These are phyloP conservation scores for Arctostaphylos glauca DNA, from an alignment of 148 eudicot genomes.

Conservation along the genomic window DNA sequence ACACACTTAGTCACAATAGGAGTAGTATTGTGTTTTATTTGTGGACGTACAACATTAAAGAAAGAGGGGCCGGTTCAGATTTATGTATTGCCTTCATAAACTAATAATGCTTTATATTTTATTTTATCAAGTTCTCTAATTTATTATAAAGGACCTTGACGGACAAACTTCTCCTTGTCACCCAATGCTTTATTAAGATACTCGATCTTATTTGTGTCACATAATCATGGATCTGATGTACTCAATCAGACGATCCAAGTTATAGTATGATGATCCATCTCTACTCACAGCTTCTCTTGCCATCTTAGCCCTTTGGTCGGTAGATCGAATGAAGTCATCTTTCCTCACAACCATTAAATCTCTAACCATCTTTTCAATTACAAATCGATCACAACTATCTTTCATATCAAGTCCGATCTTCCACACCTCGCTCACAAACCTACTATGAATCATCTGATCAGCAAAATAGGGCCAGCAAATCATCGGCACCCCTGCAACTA, in stretches of 20 bases:
- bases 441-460: conserved; percentile 19
- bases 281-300: conserved; percentile 14
- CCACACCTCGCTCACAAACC: conserved; percentile 31
- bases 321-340: conserved; percentile 19
- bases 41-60: no score
- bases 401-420: conserved; percentile 32
- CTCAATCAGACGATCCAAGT: conserved; percentile 18
- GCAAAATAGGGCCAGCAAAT: conserved; percentile 22
- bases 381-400: conserved; percentile 24
- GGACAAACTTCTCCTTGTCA: no score
- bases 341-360: conserved; percentile 24
- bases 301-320: background rate
- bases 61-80: no score
- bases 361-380: conserved; percentile 20
- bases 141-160: no score
- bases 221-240: background rate
- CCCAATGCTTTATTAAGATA: no score
- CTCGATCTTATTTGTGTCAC: background rate
- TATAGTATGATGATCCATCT: conserved; percentile 26
- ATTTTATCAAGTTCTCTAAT: no score
- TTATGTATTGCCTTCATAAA: no score
- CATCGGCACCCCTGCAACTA: conserved; percentile 26
- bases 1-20: no score
- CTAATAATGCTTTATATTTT: no score
- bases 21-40: no score